Conservation (phyloP, 371 early-diverging fungal species). For the Actinomortierella ambigua region DNA sequence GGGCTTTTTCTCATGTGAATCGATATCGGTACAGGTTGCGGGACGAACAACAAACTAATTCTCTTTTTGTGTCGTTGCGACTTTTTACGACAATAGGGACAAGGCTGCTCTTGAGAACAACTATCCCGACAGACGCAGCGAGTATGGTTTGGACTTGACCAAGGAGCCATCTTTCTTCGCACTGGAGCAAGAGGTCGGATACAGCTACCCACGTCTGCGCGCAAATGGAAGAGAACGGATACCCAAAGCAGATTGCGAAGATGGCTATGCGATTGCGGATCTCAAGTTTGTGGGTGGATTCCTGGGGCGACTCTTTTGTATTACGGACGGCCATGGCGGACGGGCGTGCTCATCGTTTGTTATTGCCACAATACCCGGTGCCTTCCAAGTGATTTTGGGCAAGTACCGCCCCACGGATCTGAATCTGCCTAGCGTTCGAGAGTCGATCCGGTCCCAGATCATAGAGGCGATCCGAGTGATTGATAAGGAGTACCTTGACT, state of each 20-base stretch:
- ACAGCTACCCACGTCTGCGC: conserved; percentile 66
- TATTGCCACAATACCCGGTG: conserved; percentile 57
- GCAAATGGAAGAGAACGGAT: conserved; percentile 60
- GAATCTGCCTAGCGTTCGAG: conserved; percentile 47
- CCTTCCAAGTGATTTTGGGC: conserved; percentile 55
- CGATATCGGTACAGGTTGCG: too few species aligned
- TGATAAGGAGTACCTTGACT: conserved; percentile 60
- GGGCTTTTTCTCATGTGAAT: too few species aligned
- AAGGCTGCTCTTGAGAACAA: conserved; percentile 22
- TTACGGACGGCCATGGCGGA: conserved; percentile 73
- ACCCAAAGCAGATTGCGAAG: conserved; percentile 65
- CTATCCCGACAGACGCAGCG: conserved; percentile 30
- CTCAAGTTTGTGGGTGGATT: conserved; percentile 42
- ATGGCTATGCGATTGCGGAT: conserved; percentile 64
- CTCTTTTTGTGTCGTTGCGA: not conserved
- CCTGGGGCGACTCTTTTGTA: conserved; percentile 59
- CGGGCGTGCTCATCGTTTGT: conserved; percentile 68
- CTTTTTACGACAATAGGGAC: conserved; percentile 4
- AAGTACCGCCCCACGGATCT: conserved; percentile 51
- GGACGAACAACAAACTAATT: too few species aligned
- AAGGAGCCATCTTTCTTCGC: conserved; percentile 51
- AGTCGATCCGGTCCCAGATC: conserved; percentile 52
- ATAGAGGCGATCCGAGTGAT: conserved; percentile 55
- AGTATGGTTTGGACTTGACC: conserved; percentile 33
- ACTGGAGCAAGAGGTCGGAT: conserved; percentile 67